These are phyloP conservation scores for Fusarium pseudocircinatum DNA, from an alignment of 2,329 filamentous ascomycete species.

Conservation along the genomic window DNA sequence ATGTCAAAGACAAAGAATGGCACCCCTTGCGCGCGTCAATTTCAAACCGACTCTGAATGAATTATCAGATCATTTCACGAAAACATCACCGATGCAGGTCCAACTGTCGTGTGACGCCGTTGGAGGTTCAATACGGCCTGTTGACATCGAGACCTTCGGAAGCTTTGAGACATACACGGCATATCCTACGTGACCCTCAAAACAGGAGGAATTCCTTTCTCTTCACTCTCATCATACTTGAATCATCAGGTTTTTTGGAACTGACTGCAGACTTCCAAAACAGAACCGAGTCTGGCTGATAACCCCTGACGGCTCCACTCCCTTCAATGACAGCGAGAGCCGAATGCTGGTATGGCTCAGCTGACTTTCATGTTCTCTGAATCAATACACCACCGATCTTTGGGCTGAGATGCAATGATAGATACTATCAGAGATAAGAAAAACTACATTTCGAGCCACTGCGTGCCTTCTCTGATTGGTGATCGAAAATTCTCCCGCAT, in stretches of 20 bases:
- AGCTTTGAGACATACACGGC: slow-evolving; percentile 23
- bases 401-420: neutral
- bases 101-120: slow-evolving; percentile 30
- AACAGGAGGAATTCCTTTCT: neutral
- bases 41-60: slow-evolving; percentile 13
- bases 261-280: neutral
- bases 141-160: slow-evolving; percentile 22
- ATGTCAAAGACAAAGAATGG: neutral
- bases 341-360: neutral
- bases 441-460: neutral
- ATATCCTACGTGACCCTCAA: slow-evolving; percentile 4
- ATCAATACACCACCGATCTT: neutral
- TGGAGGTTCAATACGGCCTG: slow-evolving; percentile 14
- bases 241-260: neutral
- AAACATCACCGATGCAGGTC: slow-evolving; percentile 29
- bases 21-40: neutral
- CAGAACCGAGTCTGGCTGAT: neutral
- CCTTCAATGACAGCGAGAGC: neutral
- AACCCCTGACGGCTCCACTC: neutral
- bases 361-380: neutral
- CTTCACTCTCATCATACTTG: neutral
- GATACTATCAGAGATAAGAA: neutral
- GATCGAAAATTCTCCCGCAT: neutral
- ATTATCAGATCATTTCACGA: slow-evolving; percentile 28
- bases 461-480: neutral